A percentile compares a stretch with the other conserved stretches of the same genome.
phyloP scores from a whole-genome alignment of 306 rosid species.

The Vicia villosa region DNA sequence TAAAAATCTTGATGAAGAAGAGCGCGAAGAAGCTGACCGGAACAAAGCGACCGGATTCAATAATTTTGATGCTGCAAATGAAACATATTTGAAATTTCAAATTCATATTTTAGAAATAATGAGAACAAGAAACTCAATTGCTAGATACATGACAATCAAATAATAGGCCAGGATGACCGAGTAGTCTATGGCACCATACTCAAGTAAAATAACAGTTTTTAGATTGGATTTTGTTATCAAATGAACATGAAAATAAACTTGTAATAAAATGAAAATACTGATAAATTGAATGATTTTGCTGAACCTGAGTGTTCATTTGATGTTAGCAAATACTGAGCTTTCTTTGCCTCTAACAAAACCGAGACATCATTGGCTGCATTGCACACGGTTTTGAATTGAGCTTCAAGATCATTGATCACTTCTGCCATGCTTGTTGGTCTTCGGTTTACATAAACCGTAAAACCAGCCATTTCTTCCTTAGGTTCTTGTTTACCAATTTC shows the following conservation, averaged over 20 bases:
- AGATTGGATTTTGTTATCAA: conserved; percentile 15
- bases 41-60: conserved; percentile 85
- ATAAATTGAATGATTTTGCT: conserved; percentile 6
- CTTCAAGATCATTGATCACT: conserved; percentile 80
- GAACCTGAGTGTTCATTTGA: conserved; percentile 79
- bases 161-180: too few species aligned
- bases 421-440: conserved; percentile 92
- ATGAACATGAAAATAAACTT: conserved; percentile 13
- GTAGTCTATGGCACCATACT: too few species aligned
- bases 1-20: conserved; percentile 68
- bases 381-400: conserved; percentile 72
- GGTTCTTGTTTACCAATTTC: conserved; percentile 46
- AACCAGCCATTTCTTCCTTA: conserved; percentile 73
- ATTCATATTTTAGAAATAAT: conserved; percentile 25
- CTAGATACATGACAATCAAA: not conserved
- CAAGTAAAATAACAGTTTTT: not conserved
- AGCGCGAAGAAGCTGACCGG: conserved; percentile 80
- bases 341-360: conserved; percentile 69
- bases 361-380: conserved; percentile 78
- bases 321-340: conserved; percentile 53
- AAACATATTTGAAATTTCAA: conserved; percentile 5
- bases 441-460: conserved; percentile 74
- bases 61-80: conserved; percentile 72
- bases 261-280: conserved; percentile 12
- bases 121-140: conserved; percentile 6